These are phyloP conservation scores for Lactifluus subvellereus DNA, from an alignment of 768 basidiomycete species.

Conservation along the genomic window DNA sequence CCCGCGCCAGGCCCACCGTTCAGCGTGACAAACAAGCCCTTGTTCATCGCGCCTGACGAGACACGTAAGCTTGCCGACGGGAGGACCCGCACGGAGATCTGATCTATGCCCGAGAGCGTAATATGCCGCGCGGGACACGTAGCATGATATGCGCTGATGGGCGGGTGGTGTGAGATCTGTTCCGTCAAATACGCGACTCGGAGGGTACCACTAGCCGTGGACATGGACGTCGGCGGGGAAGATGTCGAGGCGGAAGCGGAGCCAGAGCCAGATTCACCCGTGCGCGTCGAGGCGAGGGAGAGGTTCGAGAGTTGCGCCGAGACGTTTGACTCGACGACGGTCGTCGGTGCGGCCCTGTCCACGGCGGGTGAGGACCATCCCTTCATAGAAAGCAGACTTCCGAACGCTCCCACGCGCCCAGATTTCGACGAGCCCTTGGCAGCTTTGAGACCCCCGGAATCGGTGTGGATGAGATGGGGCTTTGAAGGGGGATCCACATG, in stretches of 20 bases:
- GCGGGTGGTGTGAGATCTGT: conserved; percentile 96
- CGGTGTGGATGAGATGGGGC: conserved; percentile 32
- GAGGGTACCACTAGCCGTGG: conserved; percentile 29
- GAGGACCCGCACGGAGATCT: conserved; percentile 88
- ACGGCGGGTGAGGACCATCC: conserved; percentile 38
- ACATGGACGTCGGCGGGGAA: conserved; percentile 30
- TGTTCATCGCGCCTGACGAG: conserved; percentile 75
- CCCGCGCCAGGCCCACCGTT: conserved; percentile 69
- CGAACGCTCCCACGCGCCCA: conserved; percentile 55
- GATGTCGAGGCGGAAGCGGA: conserved; percentile 4
- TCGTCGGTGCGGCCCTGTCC: conserved; percentile 33
- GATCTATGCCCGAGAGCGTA: conserved; percentile 78
- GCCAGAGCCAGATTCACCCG: conserved; percentile 25
- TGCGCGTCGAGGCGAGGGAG: conserved; percentile 40
- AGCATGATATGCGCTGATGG: conserved; percentile 82
- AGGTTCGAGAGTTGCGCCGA: conserved; percentile 57
- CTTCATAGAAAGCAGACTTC: conserved; percentile 46
- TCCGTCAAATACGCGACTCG: conserved; percentile 84
- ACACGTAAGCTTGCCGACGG: conserved; percentile 76
- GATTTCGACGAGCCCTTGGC: conserved; percentile 44
- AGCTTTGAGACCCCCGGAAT: conserved; percentile 46
- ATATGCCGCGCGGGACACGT: conserved; percentile 66
- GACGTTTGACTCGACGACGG: conserved; percentile 41
- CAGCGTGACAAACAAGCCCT: conserved; percentile 81
- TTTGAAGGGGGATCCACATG: conserved; percentile 31